phyloP scores from a whole-genome alignment of 2,329 filamentous ascomycete species.

The Paraphoma chrysanthemicola region DNA sequence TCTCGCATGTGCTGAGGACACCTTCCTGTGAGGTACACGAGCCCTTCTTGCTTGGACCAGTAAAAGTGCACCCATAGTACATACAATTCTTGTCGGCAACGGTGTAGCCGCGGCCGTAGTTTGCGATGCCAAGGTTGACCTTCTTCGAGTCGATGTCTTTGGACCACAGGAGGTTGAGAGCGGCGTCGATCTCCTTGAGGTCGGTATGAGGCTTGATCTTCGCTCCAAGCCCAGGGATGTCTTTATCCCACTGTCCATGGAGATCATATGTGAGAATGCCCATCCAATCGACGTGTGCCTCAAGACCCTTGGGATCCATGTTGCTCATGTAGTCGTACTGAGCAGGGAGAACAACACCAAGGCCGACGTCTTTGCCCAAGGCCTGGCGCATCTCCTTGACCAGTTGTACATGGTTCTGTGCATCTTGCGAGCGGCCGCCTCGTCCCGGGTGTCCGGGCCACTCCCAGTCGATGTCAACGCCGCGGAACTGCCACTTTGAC shows the following conservation, averaged over 20 bases:
- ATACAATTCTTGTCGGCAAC: conserved; percentile 23
- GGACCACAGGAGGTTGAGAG: conserved; percentile 56
- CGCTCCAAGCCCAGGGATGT: conserved; percentile 33
- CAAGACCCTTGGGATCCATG: conserved; percentile 33
- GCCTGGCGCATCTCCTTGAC: conserved; percentile 29
- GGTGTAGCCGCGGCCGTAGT: conserved; percentile 53
- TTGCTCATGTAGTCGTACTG: conserved; percentile 34
- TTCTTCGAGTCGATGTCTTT: conserved; percentile 51
- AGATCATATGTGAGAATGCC: conserved; percentile 58
- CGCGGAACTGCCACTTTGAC: conserved; percentile 51
- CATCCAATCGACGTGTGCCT: conserved; percentile 48
- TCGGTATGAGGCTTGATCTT: conserved; percentile 53
- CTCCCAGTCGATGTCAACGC: conserved; percentile 58
- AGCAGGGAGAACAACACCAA: conserved; percentile 35
- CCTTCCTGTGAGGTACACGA: conserved; percentile 38
- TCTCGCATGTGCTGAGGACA: conserved; percentile 46
- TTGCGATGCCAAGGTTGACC: conserved; percentile 55
- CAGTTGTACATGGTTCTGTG: conserved; percentile 25
- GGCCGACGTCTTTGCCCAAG: conserved; percentile 23
- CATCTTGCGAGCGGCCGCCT: conserved; percentile 47
- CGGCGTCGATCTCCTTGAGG: conserved; percentile 54
- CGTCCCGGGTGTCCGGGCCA: conserved; percentile 42
- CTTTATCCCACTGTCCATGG: conserved; percentile 41
- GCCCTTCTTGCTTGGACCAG: conserved; percentile 20
- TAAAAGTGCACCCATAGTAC: conserved; percentile 28